These are phyloP conservation scores for Ajuga reptans DNA, from an alignment of 305 asterid genomes.

Conservation along the genomic window DNA sequence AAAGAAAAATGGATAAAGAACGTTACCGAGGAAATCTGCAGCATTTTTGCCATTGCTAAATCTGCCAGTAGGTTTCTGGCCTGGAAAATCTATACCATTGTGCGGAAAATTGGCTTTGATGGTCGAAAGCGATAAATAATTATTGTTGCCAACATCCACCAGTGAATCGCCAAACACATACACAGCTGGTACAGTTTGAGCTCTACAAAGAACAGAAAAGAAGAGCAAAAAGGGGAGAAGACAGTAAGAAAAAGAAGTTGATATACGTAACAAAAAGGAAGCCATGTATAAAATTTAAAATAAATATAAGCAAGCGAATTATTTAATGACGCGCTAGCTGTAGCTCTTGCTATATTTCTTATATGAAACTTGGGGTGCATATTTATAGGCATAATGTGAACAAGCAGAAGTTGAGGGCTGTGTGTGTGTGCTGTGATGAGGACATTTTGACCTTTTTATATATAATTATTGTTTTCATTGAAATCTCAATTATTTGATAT, in stretches of 20 bases:
- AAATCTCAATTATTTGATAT: not conserved
- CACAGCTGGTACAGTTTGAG: slow-evolving; percentile 43
- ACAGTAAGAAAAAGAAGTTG: not conserved
- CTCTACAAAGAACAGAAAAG: slow-evolving; percentile 19
- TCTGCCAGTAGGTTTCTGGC: slow-evolving; percentile 56
- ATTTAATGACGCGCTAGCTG: too few species aligned
- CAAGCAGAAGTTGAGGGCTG: slow-evolving; percentile 19
- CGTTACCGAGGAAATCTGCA: slow-evolving; percentile 84
- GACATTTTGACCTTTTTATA: slow-evolving; percentile 18
- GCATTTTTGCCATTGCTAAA: slow-evolving; percentile 77
- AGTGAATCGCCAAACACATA: slow-evolving; percentile 79
- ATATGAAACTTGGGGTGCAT: not conserved
- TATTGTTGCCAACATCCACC: slow-evolving; percentile 74
- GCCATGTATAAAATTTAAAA: slow-evolving; percentile 13
- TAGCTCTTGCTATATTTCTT: too few species aligned
- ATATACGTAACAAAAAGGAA: not conserved
- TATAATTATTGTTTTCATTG: not conserved
- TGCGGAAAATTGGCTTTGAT: slow-evolving; percentile 56
- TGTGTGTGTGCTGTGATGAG: slow-evolving; percentile 12
- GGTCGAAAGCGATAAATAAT: slow-evolving; percentile 38
- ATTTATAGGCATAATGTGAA: slow-evolving; percentile 39
- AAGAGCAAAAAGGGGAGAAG: not conserved
- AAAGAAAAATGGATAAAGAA: not conserved
- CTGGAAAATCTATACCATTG: slow-evolving; percentile 60
- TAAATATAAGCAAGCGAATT: not conserved